phyloP scores from a whole-genome alignment of 108 stramenopile species.

The Stephanodiscus minutulus region DNA sequence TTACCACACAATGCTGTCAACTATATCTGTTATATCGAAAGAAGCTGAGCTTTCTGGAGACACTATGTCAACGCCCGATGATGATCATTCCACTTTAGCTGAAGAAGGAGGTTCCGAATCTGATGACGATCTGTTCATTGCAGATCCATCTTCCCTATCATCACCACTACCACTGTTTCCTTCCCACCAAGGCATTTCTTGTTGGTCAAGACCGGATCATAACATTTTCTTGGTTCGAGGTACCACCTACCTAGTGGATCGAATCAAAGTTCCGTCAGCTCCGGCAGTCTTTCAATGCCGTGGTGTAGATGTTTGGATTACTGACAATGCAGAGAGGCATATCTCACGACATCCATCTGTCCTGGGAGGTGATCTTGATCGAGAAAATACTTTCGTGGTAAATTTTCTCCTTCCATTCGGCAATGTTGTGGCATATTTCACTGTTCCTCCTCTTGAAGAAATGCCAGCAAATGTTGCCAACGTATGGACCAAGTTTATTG shows the following conservation, averaged over 20 bases:
- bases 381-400: slow-evolving; percentile 84
- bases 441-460: slow-evolving; percentile 62
- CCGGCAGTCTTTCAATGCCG: slow-evolving; percentile 72
- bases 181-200: slow-evolving; percentile 68
- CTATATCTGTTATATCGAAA: slow-evolving; percentile 6
- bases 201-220: slow-evolving; percentile 80
- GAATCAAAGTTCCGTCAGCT: slow-evolving; percentile 78
- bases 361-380: slow-evolving; percentile 73
- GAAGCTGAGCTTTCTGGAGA: slow-evolving; percentile 14
- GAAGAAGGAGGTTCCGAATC: slow-evolving; percentile 51
- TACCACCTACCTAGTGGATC: slow-evolving; percentile 70
- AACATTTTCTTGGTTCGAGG: slow-evolving; percentile 84
- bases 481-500: slow-evolving; percentile 78
- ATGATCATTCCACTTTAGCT: slow-evolving; percentile 47
- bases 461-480: slow-evolving; percentile 65
- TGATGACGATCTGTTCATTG: slow-evolving; percentile 29
- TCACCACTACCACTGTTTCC: slow-evolving; percentile 80
- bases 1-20: neutral
- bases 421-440: slow-evolving; percentile 88
- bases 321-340: slow-evolving; percentile 84
- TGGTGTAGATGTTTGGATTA: slow-evolving; percentile 89
- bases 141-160: slow-evolving; percentile 41
- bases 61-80: slow-evolving; percentile 4
- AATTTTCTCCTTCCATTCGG: slow-evolving; percentile 92
- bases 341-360: slow-evolving; percentile 85